Percentiles rank a stretch among this genome's conserved stretches.
Evolutionary conservation across 257 asterid species (phyloP).

Genomic region (Coffea canephora): DNA sequence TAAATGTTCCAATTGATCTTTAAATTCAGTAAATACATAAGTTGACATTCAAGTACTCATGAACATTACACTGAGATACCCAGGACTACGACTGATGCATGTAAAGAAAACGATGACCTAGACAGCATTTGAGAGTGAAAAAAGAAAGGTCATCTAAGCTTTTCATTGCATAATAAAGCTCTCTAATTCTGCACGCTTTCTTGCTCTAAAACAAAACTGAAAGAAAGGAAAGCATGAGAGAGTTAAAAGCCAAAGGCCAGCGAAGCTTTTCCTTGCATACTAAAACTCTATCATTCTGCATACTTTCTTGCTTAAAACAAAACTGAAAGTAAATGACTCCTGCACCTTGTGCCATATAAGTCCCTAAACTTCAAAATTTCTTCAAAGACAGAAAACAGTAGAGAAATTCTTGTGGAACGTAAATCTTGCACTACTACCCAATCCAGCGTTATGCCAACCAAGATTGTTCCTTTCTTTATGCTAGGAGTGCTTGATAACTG

Average conservation of each 20-base stretch:
- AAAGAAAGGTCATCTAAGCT: not conserved
- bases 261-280: not conserved
- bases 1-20: not conserved
- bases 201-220: not conserved
- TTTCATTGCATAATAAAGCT: not conserved
- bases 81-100: not conserved
- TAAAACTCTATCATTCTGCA: not conserved
- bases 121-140: not conserved
- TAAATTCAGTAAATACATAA: not conserved
- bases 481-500: not conserved
- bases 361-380: not conserved
- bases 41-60: constrained; percentile 1
- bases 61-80: not conserved
- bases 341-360: not conserved
- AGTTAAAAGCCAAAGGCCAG: not conserved
- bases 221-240: not conserved
- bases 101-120: too few species aligned
- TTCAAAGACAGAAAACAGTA: not conserved
- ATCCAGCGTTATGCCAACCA: not conserved
- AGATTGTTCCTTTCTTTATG: not conserved
- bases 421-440: not conserved
- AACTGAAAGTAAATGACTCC: not conserved
- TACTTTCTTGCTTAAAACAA: not conserved
- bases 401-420: not conserved
- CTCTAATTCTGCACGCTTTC: not conserved